Base-by-base conservation (phyloP, 208 protist species). In the Crithidia brevicula region DNA sequence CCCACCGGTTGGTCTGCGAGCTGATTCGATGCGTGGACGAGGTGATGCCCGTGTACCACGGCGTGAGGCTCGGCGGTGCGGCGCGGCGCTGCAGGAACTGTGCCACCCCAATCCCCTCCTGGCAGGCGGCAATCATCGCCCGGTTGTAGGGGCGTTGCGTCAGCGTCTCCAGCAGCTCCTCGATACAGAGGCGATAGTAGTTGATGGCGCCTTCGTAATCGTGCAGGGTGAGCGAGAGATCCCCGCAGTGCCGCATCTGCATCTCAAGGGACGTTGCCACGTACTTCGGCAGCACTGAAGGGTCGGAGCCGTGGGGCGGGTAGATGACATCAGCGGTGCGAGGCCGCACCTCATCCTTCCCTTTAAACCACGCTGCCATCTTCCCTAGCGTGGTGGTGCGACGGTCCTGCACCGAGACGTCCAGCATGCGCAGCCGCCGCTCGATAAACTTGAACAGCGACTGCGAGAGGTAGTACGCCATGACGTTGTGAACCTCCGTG, bases 341-440 rank as follows among this genome's bases (percentile, higher is more conserved):
- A 10, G 85, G 71, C 52, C 88, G 88, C 11, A 58, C 66, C 36
- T 92, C 84, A 22, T 92, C 86, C 71, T 90, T 89, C 28, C 76
- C 71, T 31, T 85, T 82, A 54, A 96, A 85, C 90, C 90, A 96
- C 52, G 87, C 82, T 22, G 90, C 86, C 30, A 96, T 81, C 69
- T 93, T 91, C 27, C 85, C 74, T 20, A 96, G 81, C 16, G 90
- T 92, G 40, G 87, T 93, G 11, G 82, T 89, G 46, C 87, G 85
- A 9, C 80, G 82, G 45, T 96, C 86, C 71, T 92, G 82, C 47
- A 96, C 82, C 23, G 67, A 61, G 7, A 82, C 57, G 27, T 81
- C 79, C 36, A 96, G 70, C 30, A 66, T 63, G 40, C 85, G 77
- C 56, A 93, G 80, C 43, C 83, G 79, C 31, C 78, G 79, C 78